A percentile compares a stretch with the other conserved stretches of the same genome.
These are phyloP conservation scores for Biscogniauxia mediterranea DNA, from an alignment of 2,329 filamentous ascomycete genomes.

Conservation along the genomic window DNA sequence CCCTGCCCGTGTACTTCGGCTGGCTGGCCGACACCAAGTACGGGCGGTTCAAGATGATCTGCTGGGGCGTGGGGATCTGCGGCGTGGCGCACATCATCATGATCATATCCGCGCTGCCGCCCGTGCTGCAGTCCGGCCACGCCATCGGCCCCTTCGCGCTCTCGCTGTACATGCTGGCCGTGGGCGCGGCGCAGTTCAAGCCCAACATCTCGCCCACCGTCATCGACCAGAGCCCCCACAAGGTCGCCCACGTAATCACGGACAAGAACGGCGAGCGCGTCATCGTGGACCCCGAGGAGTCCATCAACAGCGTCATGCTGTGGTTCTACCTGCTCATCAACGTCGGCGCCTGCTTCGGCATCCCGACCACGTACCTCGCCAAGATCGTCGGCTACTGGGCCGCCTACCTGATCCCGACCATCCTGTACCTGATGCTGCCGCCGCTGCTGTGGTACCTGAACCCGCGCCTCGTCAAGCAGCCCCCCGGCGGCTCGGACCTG, in stretches of 20 bases:
- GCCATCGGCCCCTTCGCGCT: constrained; percentile 58
- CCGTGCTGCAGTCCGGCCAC: constrained; percentile 44
- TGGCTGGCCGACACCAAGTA: constrained; percentile 43
- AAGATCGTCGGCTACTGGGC: constrained; percentile 50
- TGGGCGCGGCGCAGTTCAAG: constrained; percentile 70
- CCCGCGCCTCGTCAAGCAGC: constrained; percentile 54
- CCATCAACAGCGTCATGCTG: constrained; percentile 63
- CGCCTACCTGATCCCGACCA: constrained; percentile 41
- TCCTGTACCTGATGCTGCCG: constrained; percentile 60
- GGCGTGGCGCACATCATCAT: constrained; percentile 37
- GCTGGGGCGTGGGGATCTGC: constrained; percentile 32
- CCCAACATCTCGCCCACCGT: constrained; percentile 68
- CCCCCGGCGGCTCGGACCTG: constrained; percentile 66
- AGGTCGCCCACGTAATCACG: constrained; percentile 51
- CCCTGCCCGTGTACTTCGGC: constrained; percentile 41
- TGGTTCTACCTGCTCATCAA: constrained; percentile 59
- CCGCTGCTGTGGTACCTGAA: constrained; percentile 56
- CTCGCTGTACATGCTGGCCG: constrained; percentile 50
- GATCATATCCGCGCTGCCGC: constrained; percentile 32
- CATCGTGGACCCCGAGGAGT: constrained; percentile 64
- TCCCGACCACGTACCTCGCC: constrained; percentile 50
- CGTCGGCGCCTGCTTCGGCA: constrained; percentile 48
- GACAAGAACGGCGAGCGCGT: constrained; percentile 58
- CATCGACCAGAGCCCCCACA: constrained; percentile 63
- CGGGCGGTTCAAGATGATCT: constrained; percentile 37